phyloP scores from a whole-genome alignment of 192 early-diverging fungal genomes.

The Umbelopsis vinacea region DNA sequence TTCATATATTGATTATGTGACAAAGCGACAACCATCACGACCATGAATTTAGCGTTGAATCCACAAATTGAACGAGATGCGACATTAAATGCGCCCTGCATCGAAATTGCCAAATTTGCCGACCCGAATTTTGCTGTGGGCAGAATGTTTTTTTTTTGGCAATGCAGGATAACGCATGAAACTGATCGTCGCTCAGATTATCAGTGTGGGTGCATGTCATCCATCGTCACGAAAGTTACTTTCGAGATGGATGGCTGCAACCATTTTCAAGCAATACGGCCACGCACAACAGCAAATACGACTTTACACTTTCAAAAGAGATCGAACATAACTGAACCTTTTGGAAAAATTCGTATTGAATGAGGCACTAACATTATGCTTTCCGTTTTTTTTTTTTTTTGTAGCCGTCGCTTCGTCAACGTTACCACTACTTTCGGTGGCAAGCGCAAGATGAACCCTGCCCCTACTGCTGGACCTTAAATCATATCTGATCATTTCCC shows the following conservation, averaged over 20 bases:
- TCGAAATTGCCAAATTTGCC: not conserved
- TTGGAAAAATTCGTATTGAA: too few relatives aligned
- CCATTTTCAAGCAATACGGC: not conserved
- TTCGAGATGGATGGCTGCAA: not conserved
- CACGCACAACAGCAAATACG: too few relatives aligned
- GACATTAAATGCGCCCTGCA: not conserved
- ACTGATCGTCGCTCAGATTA: too few relatives aligned
- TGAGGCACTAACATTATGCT: not conserved
- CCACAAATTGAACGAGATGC: too few relatives aligned
- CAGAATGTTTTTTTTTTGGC: too few relatives aligned
- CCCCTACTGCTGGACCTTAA: conserved; percentile 53
- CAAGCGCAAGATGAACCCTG: conserved; percentile 81
- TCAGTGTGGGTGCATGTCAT: too few relatives aligned
- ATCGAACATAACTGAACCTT: too few relatives aligned
- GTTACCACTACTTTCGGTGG: conserved; percentile 82
- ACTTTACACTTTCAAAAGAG: too few relatives aligned
- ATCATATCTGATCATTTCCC: conserved; percentile 11
- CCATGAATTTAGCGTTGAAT: not conserved
- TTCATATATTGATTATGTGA: not conserved
- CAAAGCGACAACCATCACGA: not conserved
- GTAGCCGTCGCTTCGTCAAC: conserved; percentile 93
- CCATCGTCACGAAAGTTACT: not conserved
- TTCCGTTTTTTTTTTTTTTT: not conserved
- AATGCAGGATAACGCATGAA: too few relatives aligned
- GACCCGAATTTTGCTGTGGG: too few relatives aligned